Evolutionary conservation across 371 early-diverging fungal genomes (phyloP), one percentile per base, ranked within the genome.

Genomic region (Umbelopsis sp.): DNA sequence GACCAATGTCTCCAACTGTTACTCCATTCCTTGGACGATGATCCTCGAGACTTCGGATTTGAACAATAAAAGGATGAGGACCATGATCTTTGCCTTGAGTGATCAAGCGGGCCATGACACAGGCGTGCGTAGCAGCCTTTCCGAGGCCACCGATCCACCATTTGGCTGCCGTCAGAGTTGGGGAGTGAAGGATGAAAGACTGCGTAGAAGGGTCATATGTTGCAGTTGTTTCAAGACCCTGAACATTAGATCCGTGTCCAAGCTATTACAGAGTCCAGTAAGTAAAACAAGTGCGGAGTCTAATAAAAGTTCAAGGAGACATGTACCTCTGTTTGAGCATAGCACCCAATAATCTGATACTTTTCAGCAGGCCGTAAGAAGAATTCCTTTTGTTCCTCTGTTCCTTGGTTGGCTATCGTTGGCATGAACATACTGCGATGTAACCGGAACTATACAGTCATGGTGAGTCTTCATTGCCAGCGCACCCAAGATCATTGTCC

Each of bases 91-190:
- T 90, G 50, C 91, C 92, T 44, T 84, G 75, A 63, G 89, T 84
- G 18, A 91, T 81, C 38, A 95, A 76, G 63, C 89, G 86, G 11
- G 94, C 92, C 89, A 91, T 91, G 37, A 95, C 92, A 70, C 90
- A 83, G 35, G 90, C 89, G 72, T 94, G 93, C 8, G 91, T 95
- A 1, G 92, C 92, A 25, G 91, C 87, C 67, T 89, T 89, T 32
- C 93, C 94, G 0, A 92, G 81, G 44, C 95, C 95, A 70, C 96
- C 96, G 72, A 94, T 94, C 96, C 96, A 96, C 94, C 94, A 95
- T 75, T 91, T 93, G 44, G 92, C 84, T 10, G 93, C 68, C 1
- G 91, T 87, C 32, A 94, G 71, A 3, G 83, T 87, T 45, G 95
- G 93, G n/a, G 91, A 88, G 72, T 94, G 88, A 48, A 95, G 80